Evolutionary conservation across 2,329 filamentous ascomycete species (phyloP).

Genomic region (Cytospora chrysosperma): DNA sequence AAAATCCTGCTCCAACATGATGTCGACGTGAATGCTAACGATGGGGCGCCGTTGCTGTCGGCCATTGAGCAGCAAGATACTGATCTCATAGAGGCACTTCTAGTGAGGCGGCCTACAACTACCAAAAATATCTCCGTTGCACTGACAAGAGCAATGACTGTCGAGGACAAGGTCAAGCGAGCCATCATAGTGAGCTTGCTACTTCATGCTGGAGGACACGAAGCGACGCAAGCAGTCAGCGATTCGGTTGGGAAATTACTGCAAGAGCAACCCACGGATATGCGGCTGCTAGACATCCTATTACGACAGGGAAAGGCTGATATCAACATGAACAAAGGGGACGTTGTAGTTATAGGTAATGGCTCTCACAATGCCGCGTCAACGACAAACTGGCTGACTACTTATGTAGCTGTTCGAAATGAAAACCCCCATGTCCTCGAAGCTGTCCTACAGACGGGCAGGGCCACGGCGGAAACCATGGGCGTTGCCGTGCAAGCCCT

Average conservation of each 20-base stretch:
- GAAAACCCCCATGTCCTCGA: constrained; percentile 50
- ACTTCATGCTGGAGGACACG: constrained; percentile 42
- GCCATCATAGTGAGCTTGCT: constrained; percentile 49
- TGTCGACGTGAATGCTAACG: constrained; percentile 54
- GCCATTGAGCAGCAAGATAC: constrained; percentile 51
- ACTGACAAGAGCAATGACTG: constrained; percentile 47
- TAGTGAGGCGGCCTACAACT: constrained; percentile 43
- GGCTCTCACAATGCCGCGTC: not conserved
- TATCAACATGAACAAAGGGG: constrained; percentile 48
- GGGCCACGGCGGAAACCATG: constrained; percentile 44
- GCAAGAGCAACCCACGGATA: constrained; percentile 47
- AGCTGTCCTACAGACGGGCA: constrained; percentile 46
- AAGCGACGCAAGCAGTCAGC: constrained; percentile 37
- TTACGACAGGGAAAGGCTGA: constrained; percentile 53
- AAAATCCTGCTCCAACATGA: constrained; percentile 51
- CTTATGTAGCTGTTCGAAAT: constrained; percentile 39
- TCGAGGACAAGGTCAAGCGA: constrained; percentile 42
- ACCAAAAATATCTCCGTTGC: constrained; percentile 48
- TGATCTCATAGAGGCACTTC: constrained; percentile 43
- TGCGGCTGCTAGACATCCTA: constrained; percentile 48
- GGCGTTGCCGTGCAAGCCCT: constrained; percentile 44
- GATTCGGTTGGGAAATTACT: constrained; percentile 46
- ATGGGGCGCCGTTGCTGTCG: constrained; percentile 47
- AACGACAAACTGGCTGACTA: constrained; percentile 18
- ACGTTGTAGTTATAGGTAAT: constrained; percentile 40